phyloP scores from a whole-genome alignment of 768 basidiomycete genomes.

The Tubosaeta sp. region DNA sequence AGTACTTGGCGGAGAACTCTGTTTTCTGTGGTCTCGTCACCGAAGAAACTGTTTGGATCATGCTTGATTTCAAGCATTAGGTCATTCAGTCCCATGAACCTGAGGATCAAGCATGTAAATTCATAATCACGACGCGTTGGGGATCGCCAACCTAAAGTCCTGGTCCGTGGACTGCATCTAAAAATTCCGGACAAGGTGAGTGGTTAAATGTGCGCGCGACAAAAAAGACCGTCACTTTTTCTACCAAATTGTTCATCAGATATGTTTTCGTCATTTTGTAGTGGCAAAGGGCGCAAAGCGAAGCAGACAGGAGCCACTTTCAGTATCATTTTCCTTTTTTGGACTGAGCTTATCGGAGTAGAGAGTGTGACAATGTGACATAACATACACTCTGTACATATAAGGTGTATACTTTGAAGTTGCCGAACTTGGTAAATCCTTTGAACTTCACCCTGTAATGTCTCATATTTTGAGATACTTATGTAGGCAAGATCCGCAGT shows the following conservation, averaged over 20 bases:
- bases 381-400: too few species aligned
- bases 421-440: too few species aligned
- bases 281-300: neutral
- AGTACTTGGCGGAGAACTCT: slow-evolving; percentile 84
- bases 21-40: slow-evolving; percentile 83
- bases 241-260: slow-evolving; percentile 78
- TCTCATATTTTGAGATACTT: too few species aligned
- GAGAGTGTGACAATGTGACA: too few species aligned
- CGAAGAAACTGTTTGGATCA: slow-evolving; percentile 68
- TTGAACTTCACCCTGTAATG: too few species aligned
- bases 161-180: slow-evolving; percentile 91
- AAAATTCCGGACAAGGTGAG: slow-evolving; percentile 7
- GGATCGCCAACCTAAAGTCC: slow-evolving; percentile 67
- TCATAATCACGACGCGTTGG: slow-evolving; percentile 14
- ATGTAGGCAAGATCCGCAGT: too few species aligned
- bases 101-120: slow-evolving; percentile 31
- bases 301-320: slow-evolving; percentile 23
- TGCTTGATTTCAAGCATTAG: slow-evolving; percentile 83
- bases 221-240: slow-evolving; percentile 50
- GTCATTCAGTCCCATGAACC: slow-evolving; percentile 97
- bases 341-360: too few species aligned
- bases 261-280: slow-evolving; percentile 78
- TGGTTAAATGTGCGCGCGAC: neutral
- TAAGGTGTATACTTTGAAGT: too few species aligned
- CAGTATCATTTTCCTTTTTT: too few species aligned